These are phyloP conservation scores for Pisolithus albus DNA, from an alignment of 768 basidiomycete genomes.

Conservation along the genomic window DNA sequence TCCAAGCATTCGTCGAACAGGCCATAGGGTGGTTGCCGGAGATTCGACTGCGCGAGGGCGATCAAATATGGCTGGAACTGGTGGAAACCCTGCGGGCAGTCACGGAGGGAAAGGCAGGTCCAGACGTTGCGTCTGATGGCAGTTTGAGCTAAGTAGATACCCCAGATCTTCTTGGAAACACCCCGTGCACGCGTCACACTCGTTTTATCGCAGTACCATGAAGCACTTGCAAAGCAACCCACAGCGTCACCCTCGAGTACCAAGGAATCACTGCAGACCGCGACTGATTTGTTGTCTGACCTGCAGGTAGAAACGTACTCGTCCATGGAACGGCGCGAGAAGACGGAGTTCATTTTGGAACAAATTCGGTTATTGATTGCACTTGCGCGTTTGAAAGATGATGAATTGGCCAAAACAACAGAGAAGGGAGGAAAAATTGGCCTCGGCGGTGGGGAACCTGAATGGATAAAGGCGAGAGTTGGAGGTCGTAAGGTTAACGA, in stretches of 20 bases:
- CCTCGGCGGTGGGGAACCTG: conserved; percentile 68
- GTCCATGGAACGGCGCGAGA: conserved; percentile 95
- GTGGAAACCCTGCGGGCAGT: conserved; percentile 85
- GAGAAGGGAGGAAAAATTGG: conserved; percentile 46
- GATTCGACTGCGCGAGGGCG: conserved; percentile 59
- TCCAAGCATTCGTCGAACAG: conserved; percentile 88
- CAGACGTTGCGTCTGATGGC: not conserved
- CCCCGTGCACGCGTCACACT: conserved; percentile 93
- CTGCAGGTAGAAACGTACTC: conserved; percentile 99
- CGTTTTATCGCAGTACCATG: conserved; percentile 78
- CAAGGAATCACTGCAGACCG: conserved; percentile 73
- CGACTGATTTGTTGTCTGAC: conserved; percentile 88
- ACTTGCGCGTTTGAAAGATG: conserved; percentile 71
- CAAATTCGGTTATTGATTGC: conserved; percentile 89
- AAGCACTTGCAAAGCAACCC: conserved; percentile 48
- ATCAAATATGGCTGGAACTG: conserved; percentile 76
- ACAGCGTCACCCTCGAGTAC: conserved; percentile 31
- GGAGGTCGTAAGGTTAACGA: conserved; percentile 93
- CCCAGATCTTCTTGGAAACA: conserved; percentile 92
- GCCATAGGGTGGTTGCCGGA: conserved; percentile 77
- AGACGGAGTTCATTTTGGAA: conserved; percentile 96
- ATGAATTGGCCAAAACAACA: conserved; percentile 49
- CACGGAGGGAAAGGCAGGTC: conserved; percentile 90
- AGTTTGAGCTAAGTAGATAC: conserved; percentile 1
- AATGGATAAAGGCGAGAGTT: conserved; percentile 91